Base-by-base conservation (phyloP, 2,329 filamentous ascomycete species). In the Fusarium scirpi region DNA sequence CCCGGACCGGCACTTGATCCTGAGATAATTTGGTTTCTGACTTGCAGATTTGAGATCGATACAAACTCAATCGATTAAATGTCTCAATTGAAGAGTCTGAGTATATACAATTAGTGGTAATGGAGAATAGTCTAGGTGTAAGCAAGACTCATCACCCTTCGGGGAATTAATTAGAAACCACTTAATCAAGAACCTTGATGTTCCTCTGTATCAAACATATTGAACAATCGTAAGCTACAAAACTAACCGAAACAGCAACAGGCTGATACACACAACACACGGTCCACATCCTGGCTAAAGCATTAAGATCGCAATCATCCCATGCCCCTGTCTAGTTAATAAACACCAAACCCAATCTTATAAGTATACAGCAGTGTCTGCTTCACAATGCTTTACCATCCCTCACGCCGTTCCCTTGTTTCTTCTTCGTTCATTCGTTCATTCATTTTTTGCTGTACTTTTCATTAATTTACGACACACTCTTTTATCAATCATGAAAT, bases 401-500 rank as follows among this genome's bases (percentile, higher is more conserved):
- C 29, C 30, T 43, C 24, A 29, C 47, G 48, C 16, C 65, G 11
- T 65, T 60, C 44, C 24, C 45, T 70, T 56, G 22, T 49, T 48
- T 54, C 6, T 53, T 56, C 51, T 43, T 54, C 34, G 34, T 53
- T 59, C 57, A 24, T 40, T 60, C 58, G 30, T 60, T 66, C 55
- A 38, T 49, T 63, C 54, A 5, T 45, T 54, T 18, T 46, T 25
- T 55, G 53, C 16, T 46, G 15, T 30, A n/a, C 7, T 41, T 30
- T 11, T 63, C 63, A 27, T 68, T 59, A 40, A 40, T 65, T 59
- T 20, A 32, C 30, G 60, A 45, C 49, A 64, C 58, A 11, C 27
- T 43, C 43, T 58, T 65, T 38, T 38, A 20, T 29, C n/a, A 62
- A 74, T 24, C 41, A 76, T 76, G 74, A 76, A 76, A 72, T 61